phyloP scores from a whole-genome alignment of 1,284 basidiomycete species.

The Irpex sp. region DNA sequence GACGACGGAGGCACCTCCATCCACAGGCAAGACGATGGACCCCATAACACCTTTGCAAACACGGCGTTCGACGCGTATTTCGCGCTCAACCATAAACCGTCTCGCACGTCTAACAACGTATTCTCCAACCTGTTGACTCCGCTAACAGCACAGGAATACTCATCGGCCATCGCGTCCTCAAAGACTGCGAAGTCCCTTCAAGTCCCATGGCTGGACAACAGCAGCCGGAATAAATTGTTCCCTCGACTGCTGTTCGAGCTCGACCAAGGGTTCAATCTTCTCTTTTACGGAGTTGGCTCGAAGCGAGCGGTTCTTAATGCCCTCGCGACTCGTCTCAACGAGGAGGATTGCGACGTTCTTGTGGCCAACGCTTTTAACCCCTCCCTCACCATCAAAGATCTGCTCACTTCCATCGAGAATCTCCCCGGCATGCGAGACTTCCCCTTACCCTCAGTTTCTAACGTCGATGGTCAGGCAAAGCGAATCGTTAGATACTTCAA shows the following conservation, averaged over 20 bases:
- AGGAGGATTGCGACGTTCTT: constrained; percentile 52
- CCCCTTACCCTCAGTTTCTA: constrained; percentile 24
- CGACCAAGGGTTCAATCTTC: constrained; percentile 77
- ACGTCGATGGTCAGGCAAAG: constrained; percentile 58
- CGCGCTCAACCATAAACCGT: constrained; percentile 54
- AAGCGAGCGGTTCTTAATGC: constrained; percentile 74
- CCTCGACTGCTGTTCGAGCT: constrained; percentile 70
- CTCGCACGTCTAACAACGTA: constrained; percentile 71
- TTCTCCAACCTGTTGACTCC: constrained; percentile 74
- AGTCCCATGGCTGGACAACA: constrained; percentile 23
- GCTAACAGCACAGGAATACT: constrained; percentile 58
- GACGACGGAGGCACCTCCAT: not conserved
- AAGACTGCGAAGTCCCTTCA: constrained; percentile 36
- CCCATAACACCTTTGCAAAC: constrained; percentile 23
- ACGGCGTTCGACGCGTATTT: constrained; percentile 85
- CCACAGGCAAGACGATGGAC: not conserved
- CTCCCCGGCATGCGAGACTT: constrained; percentile 47
- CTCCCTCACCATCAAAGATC: constrained; percentile 62
- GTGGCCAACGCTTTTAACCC: constrained; percentile 82
- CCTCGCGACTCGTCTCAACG: constrained; percentile 44
- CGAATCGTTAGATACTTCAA: constrained; percentile 64
- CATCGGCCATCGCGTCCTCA: constrained; percentile 47
- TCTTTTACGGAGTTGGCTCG: constrained; percentile 86
- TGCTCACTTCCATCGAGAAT: constrained; percentile 65
- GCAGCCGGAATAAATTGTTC: constrained; percentile 39